A percentile compares a stretch with the other conserved stretches of the same genome.
Evolutionary conservation across 2,329 filamentous ascomycete genomes (phyloP).

Genomic region (Claviceps arundinis): DNA sequence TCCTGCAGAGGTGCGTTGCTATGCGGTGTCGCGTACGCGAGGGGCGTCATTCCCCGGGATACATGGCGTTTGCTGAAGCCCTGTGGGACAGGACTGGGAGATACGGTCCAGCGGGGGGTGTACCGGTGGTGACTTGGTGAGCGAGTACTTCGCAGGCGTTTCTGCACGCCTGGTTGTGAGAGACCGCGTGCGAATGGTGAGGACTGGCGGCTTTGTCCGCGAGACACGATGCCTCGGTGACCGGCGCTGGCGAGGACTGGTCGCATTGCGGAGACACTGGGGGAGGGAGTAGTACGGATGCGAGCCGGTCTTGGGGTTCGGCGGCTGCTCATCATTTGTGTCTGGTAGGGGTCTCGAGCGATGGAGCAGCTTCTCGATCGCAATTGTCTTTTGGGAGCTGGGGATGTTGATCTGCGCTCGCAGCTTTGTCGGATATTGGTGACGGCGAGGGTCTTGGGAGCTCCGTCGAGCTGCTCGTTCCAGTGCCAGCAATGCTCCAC

Average conservation of each 20-base stretch:
- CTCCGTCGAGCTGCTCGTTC: constrained; percentile 49
- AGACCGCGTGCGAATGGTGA: constrained; percentile 17
- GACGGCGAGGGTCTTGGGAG: constrained; percentile 31
- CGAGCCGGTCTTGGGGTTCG: constrained; percentile 32
- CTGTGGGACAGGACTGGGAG: constrained; percentile 28
- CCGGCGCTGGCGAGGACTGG: constrained; percentile 22
- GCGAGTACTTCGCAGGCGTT: constrained; percentile 41
- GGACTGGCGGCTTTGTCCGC: constrained; percentile 21
- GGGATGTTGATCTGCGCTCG: constrained; percentile 28
- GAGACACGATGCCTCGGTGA: constrained; percentile 34
- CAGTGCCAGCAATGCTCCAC: constrained; percentile 55
- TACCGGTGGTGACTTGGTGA: constrained; percentile 42
- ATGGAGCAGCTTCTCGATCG: constrained; percentile 19
- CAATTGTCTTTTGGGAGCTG: constrained; percentile 15
- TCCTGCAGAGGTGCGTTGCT: constrained; percentile 45
- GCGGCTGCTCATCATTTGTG: constrained; percentile 19
- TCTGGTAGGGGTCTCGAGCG: constrained; percentile 27
- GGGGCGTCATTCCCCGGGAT: constrained; percentile 35
- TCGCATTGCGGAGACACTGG: constrained; percentile 25
- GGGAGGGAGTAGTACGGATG: constrained; percentile 40
- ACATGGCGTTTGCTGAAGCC: constrained; percentile 19
- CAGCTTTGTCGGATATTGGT: constrained; percentile 28
- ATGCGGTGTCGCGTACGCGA: constrained; percentile 63
- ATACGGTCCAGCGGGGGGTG: constrained; percentile 43
- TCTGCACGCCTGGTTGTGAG: constrained; percentile 21